phyloP scores from a whole-genome alignment of 164 flowering plant species.

The Aristolochia fimbriata region DNA sequence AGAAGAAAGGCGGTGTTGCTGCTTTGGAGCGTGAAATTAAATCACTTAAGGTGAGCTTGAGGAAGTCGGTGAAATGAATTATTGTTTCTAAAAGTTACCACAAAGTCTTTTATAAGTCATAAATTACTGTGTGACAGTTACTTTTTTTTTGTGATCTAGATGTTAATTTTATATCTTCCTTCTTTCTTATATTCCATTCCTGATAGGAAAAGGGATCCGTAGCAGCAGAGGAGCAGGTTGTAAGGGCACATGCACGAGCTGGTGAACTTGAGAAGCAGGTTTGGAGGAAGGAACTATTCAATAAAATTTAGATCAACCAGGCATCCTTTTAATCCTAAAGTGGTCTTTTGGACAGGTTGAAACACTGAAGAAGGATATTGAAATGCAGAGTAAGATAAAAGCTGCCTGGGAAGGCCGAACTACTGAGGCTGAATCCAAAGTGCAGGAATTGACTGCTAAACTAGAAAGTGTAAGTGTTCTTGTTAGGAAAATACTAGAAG shows the following conservation, averaged over 20 bases:
- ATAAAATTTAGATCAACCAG: not conserved
- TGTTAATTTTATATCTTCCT: too few species aligned
- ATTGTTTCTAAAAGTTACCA: not conserved
- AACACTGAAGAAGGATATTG: constrained; percentile 47
- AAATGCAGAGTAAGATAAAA: constrained; percentile 36
- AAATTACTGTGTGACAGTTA: too few species aligned
- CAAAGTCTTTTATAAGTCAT: too few species aligned
- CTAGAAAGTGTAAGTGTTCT: constrained; percentile 44
- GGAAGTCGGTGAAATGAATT: not conserved
- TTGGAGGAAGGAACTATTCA: not conserved
- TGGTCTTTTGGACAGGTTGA: constrained; percentile 34
- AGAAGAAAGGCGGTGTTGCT: constrained; percentile 39
- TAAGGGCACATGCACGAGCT: constrained; percentile 75
- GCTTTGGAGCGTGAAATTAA: constrained; percentile 43
- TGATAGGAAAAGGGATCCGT: constrained; percentile 51
- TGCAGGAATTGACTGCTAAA: constrained; percentile 36
- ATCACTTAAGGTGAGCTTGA: constrained; percentile 32
- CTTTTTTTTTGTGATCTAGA: too few species aligned
- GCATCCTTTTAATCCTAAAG: constrained; percentile 3
- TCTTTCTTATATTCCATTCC: not conserved
- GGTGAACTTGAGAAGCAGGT: constrained; percentile 81
- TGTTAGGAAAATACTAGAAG: too few species aligned
- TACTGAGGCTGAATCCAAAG: constrained; percentile 41
- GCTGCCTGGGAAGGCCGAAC: constrained; percentile 40
- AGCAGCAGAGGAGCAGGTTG: constrained; percentile 49